Evolutionary conservation across 306 rosid genomes (phyloP).

Genomic region (Acacia acuminata): DNA sequence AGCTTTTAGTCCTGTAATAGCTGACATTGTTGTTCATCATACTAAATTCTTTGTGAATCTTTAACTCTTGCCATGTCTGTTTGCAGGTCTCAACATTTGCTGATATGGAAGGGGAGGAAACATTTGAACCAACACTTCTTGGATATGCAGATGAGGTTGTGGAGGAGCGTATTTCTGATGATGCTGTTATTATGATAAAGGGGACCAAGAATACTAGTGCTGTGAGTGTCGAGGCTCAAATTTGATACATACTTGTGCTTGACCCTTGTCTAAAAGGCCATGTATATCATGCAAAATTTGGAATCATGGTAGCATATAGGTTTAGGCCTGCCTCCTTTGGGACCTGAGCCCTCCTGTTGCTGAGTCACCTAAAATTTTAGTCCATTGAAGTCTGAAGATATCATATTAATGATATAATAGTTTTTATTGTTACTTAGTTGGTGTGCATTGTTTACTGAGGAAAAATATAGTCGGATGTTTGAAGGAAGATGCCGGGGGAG

Average conservation of each 20-base stretch:
- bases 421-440: too few relatives aligned
- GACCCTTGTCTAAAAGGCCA: not conserved
- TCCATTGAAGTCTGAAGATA: not conserved
- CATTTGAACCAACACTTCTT: constrained; percentile 89
- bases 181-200: constrained; percentile 84
- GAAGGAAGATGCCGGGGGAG: not conserved
- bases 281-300: not conserved
- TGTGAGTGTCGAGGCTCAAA: constrained; percentile 50
- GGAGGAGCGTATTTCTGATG: constrained; percentile 93
- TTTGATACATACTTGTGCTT: not conserved
- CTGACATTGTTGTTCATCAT: not conserved
- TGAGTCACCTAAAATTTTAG: not conserved
- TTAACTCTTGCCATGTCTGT: constrained; percentile 20
- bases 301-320: not conserved
- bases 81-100: constrained; percentile 92
- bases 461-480: not conserved
- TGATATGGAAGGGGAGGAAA: constrained; percentile 99
- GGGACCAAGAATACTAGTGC: constrained; percentile 90
- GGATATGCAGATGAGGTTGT: constrained; percentile 97
- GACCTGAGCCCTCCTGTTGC: not conserved
- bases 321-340: not conserved
- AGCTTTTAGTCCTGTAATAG: not conserved
- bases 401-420: not conserved
- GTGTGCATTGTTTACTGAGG: not conserved
- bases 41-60: constrained; percentile 6